These are phyloP conservation scores for Yamadazyma sp. DNA, from an alignment of 1,139 yeast species.

Conservation along the genomic window DNA sequence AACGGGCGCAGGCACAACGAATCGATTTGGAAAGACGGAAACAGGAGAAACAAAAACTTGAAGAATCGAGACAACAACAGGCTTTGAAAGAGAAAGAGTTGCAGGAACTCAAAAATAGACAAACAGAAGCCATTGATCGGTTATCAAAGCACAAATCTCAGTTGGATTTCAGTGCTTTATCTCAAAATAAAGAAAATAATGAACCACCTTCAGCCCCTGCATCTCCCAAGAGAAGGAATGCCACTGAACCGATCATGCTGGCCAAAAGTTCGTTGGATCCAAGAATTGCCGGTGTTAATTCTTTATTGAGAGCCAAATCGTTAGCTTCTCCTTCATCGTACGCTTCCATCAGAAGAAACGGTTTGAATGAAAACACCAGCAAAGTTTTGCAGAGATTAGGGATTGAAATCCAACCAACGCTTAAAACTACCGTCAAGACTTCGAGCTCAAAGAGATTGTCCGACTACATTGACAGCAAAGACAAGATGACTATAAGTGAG, in stretches of 20 bases:
- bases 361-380: conserved; percentile 29
- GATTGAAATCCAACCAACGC: conserved; percentile 26
- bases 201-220: neutral
- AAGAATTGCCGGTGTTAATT: conserved; percentile 22
- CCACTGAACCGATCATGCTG: conserved; percentile 20
- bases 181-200: conserved; percentile 1
- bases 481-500: conserved; percentile 11
- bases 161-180: conserved; percentile 9
- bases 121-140: conserved; percentile 31
- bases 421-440: conserved; percentile 26
- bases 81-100: neutral
- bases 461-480: conserved; percentile 26
- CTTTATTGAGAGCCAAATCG: conserved; percentile 41
- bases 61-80: conserved; percentile 6
- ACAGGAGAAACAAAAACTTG: neutral
- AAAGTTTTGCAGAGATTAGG: conserved; percentile 47
- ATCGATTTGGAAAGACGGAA: conserved; percentile 6
- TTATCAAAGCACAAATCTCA: conserved; percentile 30
- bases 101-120: conserved; percentile 16
- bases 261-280: conserved; percentile 39
- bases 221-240: conserved; percentile 17
- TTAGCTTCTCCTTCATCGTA: conserved; percentile 31
- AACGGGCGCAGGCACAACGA: conserved; percentile 9
- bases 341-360: conserved; percentile 21
- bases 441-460: conserved; percentile 48